phyloP scores from a whole-genome alignment of 495 filamentous ascomycete genomes.

The Aspergillus egyptiacus region DNA sequence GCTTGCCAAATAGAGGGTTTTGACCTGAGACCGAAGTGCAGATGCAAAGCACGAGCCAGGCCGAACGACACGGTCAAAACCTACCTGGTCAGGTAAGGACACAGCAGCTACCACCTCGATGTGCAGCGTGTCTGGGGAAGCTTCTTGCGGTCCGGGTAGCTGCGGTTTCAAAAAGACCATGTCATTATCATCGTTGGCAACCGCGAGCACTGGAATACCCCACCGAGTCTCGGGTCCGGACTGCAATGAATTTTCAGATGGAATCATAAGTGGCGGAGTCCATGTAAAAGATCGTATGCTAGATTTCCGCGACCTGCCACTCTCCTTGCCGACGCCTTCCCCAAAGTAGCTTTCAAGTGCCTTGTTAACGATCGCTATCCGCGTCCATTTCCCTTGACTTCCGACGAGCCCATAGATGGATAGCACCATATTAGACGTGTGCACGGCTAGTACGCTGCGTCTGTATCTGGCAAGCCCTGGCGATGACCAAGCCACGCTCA shows the following conservation, averaged over 20 bases:
- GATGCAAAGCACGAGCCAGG: constrained; percentile 28
- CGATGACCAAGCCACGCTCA: constrained; percentile 54
- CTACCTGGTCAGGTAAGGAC: constrained; percentile 11
- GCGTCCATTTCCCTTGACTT: constrained; percentile 35
- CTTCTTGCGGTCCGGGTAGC: constrained; percentile 2
- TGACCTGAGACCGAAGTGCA: constrained; percentile 20
- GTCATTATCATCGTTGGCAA: constrained; percentile 42
- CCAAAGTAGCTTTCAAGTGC: constrained; percentile 23
- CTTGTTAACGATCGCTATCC: constrained; percentile 41
- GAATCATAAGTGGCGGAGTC: constrained; percentile 31
- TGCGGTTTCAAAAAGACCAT: constrained; percentile 27
- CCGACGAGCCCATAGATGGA: constrained; percentile 43
- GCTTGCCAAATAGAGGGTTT: constrained; percentile 24
- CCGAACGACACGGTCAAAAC: constrained; percentile 14
- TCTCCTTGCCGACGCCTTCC: constrained; percentile 9
- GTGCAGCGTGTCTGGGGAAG: constrained; percentile 9
- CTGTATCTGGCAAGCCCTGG: constrained; percentile 53
- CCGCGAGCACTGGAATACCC: constrained; percentile 34
- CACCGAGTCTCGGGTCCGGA: constrained; percentile 30
- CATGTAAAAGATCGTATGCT: constrained; percentile 40
- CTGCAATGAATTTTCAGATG: constrained; percentile 7
- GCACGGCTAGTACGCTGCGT: constrained; percentile 52
- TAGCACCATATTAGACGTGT: constrained; percentile 52
- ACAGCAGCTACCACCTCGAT: constrained; percentile 24
- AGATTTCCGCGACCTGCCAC: constrained; percentile 20